Percentiles rank a stretch among this genome's conserved stretches.
Evolutionary conservation across 441 rosid species (phyloP).

Genomic region (Populus hybrid): DNA sequence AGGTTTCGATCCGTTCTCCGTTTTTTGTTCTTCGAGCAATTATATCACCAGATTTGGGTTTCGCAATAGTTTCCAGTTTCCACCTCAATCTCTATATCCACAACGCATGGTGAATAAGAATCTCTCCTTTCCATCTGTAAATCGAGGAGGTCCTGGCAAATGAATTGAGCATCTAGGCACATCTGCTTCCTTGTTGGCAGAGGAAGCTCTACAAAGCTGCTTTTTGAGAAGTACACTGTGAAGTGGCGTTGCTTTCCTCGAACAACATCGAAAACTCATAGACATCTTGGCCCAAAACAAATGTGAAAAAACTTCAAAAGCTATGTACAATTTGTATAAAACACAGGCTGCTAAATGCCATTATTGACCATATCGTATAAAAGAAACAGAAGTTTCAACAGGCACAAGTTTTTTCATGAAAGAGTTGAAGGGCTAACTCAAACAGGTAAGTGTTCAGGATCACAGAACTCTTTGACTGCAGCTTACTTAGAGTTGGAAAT

Average conservation of each 20-base stretch:
- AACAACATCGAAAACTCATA: constrained; percentile 66
- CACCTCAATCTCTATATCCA: constrained; percentile 63
- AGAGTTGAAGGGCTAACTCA: not conserved
- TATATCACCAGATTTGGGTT: constrained; percentile 35
- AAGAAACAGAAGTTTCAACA: not conserved
- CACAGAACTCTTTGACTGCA: not conserved
- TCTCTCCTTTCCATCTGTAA: constrained; percentile 54
- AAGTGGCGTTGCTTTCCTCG: constrained; percentile 44
- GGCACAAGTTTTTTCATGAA: too few species aligned
- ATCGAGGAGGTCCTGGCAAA: constrained; percentile 57
- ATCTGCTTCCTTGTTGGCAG: constrained; percentile 51
- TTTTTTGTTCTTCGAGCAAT: constrained; percentile 32
- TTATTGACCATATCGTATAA: not conserved
- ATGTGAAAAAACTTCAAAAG: constrained; percentile 7
- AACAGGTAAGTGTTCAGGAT: not conserved
- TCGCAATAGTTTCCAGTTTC: constrained; percentile 44
- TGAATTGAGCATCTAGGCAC: constrained; percentile 45
- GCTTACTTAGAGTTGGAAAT: not conserved
- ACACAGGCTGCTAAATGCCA: not conserved
- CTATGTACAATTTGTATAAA: not conserved
- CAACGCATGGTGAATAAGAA: constrained; percentile 54
- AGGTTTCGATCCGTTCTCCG: constrained; percentile 47
- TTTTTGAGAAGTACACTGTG: constrained; percentile 44
- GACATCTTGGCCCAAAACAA: constrained; percentile 60
- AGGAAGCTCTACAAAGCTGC: constrained; percentile 67